Evolutionary conservation across 257 asterid species (phyloP), one percentile per base, ranked within the genome.

Genomic region (Knoxia roxburghii): DNA sequence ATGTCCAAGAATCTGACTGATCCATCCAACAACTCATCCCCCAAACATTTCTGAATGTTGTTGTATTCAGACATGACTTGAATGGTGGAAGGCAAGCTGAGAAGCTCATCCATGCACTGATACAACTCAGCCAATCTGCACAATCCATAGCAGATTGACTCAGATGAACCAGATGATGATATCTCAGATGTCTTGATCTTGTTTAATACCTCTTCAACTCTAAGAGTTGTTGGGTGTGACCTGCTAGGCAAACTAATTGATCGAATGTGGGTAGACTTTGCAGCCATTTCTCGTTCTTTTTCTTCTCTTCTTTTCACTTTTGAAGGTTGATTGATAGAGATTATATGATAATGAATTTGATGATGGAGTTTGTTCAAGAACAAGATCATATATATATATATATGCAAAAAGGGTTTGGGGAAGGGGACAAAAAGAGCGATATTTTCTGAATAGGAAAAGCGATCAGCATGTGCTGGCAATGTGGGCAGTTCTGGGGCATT

Each of bases 191-290:
- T 64, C 55, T 79, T 79, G 43, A 79, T 69, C 66, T 70, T 76
- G 75, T 67, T 76, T 23, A 76, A 9, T 1, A 40, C 69, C 74
- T 76, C 73, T 7, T 79, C 79, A 49, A 76, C 71, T 60, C 69
- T 76, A 23, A 61, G 56, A 1, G 79, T 73, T 50, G 71, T 69
- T 1, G 84, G 81, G 21, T 76, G 84, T 69, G 81, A 72, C 61
- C 78, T 76, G 15, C 72, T 69, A 26, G 84, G 84, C 56, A 76
- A 68, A 61, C 84, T 79, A 46, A 64, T 69, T 15, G 80, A 79
- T 50, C 81, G 75, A 30, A 51, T 61, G 33, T 64, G 56, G 32
- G 54, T 68, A 21, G 72, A 57, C 37, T 65, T 73, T 40, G 79
- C 61, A 65, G 71, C 75, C 77, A 78, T 78, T 0, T 32, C 40